Evolutionary conservation across 2,329 filamentous ascomycete genomes (phyloP), one percentile per base, ranked within the genome.

Genomic region (Alternaria triticina): DNA sequence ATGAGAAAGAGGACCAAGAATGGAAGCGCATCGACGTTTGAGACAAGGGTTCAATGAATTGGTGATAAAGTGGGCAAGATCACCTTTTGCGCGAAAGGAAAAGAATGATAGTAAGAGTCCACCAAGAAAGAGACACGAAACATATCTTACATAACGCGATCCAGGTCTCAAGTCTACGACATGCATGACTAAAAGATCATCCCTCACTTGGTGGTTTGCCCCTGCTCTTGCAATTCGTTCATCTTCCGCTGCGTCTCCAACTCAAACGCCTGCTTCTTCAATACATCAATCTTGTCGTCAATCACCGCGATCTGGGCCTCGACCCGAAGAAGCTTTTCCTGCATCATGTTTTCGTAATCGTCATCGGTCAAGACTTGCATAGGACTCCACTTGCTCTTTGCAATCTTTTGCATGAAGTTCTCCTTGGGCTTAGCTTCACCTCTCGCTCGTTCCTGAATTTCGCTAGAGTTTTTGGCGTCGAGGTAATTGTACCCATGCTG

Each of bases 231-330:
- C n/a, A 54, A 54, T 27, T 65, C 57, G 22, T 65, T 50, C 17
- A 62, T 54, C 28, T 62, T 59, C 45, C 61, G 54, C 54, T 71
- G 60, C 28, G 58, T 51, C 12, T 76, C 68, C 43, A 59, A 36
- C 47, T 74, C 72, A 9, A 54, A 66, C 27, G 74, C 72, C 59
- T 73, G 59, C 52, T 71, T 73, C 54, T 67, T 75, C 23, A 89
- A 74, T 43, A 80, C 83, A 51, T 84, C 86, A 69, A 96, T 92
- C 73, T 88, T 89, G 57, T 95, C 92, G 72, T 96, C 91, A 36
- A 95, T 84, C 6, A 96, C 78, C 0, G 91, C 89, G 77, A 96
- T 93, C 65, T 95, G 91, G 1, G 88, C 91, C 68, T 96, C 90
- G 4, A 95, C 81, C 65, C 84, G 86, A 25, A 95, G 77, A 44